Base-by-base conservation (phyloP, 306 rosid genomes). In the Neltuma alba region DNA sequence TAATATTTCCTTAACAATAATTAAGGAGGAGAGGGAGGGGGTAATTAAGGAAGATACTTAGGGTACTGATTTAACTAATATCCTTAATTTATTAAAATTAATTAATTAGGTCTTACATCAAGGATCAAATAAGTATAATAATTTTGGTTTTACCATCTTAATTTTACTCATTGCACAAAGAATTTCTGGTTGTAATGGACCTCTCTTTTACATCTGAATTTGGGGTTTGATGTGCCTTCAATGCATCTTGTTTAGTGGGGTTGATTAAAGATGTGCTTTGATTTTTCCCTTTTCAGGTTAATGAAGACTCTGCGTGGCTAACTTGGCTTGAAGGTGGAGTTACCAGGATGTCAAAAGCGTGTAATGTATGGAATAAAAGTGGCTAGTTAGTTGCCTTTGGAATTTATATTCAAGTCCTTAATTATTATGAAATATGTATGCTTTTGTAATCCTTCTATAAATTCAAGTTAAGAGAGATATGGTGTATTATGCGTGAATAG, bases 281-380 rank as follows among this genome's bases (percentile, higher is more conserved):
- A 16, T 31, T 80, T 72, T 72, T 80, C 74, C 16, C 21, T 80
- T 72, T 72, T 72, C 74, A 73, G 83, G 61, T 47, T 16, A 47
- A 9, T 27, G 78, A 80, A 72, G 65, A 18, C 34, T 34, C 36
- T 57, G 3, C 5, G n/a, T 42, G 61, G 41, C 72, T 70, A 28
- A 48, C 64, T 58, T 70, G 48, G 72, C 60, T 7, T 1, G 33
- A 33, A 4, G 63, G 25, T 62, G 40, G n/a, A 79, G 16, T 14
- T 16, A 37, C 38, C 36, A 41, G 40, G 50, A 65, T 54, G 21
- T 38, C 27, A 63, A 61, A 18, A 48, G 9, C n/a, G 14, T 41
- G 41, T 10, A 23, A 18, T 66, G 5, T 80, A 54, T 44, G 72
- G 76, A 82, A 70, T 76, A 82, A 81, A 34, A 40, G 58, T 37